These are phyloP conservation scores for Chlorophyllum brunneum DNA, from an alignment of 768 basidiomycete species.

Conservation along the genomic window DNA sequence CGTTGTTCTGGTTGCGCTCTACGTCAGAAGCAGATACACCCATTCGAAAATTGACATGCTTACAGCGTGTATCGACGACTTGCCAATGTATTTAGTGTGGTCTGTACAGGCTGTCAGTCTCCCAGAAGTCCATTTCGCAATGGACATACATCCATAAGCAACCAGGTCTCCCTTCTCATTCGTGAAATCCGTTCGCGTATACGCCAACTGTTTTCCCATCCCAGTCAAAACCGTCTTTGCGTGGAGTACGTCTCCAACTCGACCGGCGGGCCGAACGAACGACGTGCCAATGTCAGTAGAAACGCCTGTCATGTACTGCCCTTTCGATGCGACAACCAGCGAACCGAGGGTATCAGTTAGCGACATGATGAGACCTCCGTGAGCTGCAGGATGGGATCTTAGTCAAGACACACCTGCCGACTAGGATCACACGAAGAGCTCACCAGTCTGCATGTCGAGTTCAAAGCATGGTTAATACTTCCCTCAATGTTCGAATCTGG, in stretches of 20 bases:
- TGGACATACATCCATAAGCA: slow-evolving; percentile 72
- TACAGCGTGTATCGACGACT: slow-evolving; percentile 47
- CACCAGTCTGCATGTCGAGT: slow-evolving; percentile 34
- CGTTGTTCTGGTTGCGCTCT: slow-evolving; percentile 49
- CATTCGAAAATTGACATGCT: slow-evolving; percentile 16
- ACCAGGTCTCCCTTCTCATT: slow-evolving; percentile 61
- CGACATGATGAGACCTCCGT: slow-evolving; percentile 79
- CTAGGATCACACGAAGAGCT: neutral
- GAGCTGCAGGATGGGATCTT: slow-evolving; percentile 34
- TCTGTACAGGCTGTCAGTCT: slow-evolving; percentile 34
- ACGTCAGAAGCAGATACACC: neutral
- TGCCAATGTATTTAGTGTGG: slow-evolving; percentile 85
- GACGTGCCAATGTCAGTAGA: slow-evolving; percentile 80
- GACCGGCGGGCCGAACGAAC: slow-evolving; percentile 76
- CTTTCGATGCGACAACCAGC: slow-evolving; percentile 76
- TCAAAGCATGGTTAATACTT: slow-evolving; percentile 4
- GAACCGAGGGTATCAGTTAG: slow-evolving; percentile 84
- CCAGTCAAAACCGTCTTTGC: slow-evolving; percentile 63
- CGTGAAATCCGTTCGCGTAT: slow-evolving; percentile 77
- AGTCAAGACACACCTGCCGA: neutral
- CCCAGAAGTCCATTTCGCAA: neutral
- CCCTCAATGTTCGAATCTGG: neutral
- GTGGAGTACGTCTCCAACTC: slow-evolving; percentile 59
- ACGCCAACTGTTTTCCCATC: slow-evolving; percentile 79
- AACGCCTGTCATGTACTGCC: slow-evolving; percentile 85